Percentiles rank a stretch among this genome's conserved stretches.
These are phyloP conservation scores for Aphanocladium album DNA, from an alignment of 2,329 filamentous ascomycete genomes.

Conservation along the genomic window DNA sequence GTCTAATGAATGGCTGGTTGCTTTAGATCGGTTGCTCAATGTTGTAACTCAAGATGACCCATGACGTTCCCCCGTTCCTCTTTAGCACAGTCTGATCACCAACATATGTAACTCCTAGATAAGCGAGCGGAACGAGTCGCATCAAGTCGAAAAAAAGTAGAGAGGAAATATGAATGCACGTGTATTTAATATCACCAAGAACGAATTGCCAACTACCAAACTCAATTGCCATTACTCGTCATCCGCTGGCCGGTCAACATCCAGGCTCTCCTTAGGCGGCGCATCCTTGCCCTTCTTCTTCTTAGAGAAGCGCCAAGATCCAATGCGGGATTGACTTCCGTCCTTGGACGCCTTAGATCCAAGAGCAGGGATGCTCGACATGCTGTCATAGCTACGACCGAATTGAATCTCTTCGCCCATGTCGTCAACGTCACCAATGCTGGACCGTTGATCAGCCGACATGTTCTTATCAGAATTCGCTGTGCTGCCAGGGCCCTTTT, in stretches of 20 bases:
- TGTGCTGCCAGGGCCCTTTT: constrained; percentile 54
- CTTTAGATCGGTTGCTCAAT: too few species aligned
- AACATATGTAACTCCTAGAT: too few species aligned
- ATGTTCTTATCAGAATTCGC: constrained; percentile 53
- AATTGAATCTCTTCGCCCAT: constrained; percentile 41
- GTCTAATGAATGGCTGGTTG: too few species aligned
- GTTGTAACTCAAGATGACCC: too few species aligned
- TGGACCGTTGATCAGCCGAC: constrained; percentile 50
- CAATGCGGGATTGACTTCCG: constrained; percentile 44
- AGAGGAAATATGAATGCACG: background rate
- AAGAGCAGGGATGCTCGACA: constrained; percentile 52
- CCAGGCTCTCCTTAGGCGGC: constrained; percentile 43
- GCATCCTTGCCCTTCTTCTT: constrained; percentile 54
- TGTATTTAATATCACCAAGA: background rate
- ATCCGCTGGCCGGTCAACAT: constrained; percentile 39
- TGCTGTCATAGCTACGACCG: constrained; percentile 52
- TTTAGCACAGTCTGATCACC: too few species aligned
- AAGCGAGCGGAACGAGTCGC: too few species aligned
- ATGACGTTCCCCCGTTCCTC: too few species aligned
- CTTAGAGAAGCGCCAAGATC: constrained; percentile 52
- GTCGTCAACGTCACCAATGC: constrained; percentile 53
- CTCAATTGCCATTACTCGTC: constrained; percentile 19
- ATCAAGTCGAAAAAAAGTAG: too few species aligned
- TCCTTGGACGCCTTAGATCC: constrained; percentile 45
- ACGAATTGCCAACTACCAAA: background rate